phyloP scores from a whole-genome alignment of 1,139 yeast species.

The Kodamaea anthophila region DNA sequence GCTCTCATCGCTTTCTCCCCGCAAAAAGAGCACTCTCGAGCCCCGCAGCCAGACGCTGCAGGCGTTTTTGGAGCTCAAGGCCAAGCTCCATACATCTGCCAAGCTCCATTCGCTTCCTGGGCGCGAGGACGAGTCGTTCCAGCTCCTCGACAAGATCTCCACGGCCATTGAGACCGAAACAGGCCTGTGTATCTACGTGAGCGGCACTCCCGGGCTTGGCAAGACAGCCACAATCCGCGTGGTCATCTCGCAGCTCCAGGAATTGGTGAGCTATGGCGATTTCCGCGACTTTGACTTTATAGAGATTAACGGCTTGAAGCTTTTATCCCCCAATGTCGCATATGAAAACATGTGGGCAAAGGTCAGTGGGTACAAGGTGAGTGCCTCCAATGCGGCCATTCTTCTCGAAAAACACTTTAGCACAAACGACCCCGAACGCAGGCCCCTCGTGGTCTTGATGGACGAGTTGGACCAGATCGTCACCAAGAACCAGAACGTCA shows the following conservation, averaged over 20 bases:
- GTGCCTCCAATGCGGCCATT: conserved; percentile 55
- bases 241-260: conserved; percentile 63
- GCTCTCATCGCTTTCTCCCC: conserved; percentile 21
- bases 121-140: conserved; percentile 79
- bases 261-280: conserved; percentile 38
- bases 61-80: conserved; percentile 51
- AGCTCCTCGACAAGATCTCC: conserved; percentile 66
- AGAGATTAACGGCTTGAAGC: conserved; percentile 87
- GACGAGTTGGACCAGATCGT: conserved; percentile 94
- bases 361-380: conserved; percentile 55
- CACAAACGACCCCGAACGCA: conserved; percentile 19
- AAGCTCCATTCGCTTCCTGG: conserved; percentile 71
- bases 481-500: conserved; percentile 75
- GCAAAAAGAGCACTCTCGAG: conserved; percentile 8
- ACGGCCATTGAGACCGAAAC: conserved; percentile 64
- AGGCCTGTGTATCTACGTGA: conserved; percentile 83
- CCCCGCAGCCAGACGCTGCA: conserved; percentile 25
- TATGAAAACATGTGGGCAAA: conserved; percentile 80
- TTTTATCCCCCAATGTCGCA: conserved; percentile 78
- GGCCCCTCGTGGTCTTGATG: conserved; percentile 69
- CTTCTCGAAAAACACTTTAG: conserved; percentile 34
- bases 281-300: conserved; percentile 60
- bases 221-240: conserved; percentile 92
- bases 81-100: conserved; percentile 58
- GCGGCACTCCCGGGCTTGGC: conserved; percentile 98